Conservation (phyloP, 805 yeast genomes). For the Kockiozyma suomiensis region DNA sequence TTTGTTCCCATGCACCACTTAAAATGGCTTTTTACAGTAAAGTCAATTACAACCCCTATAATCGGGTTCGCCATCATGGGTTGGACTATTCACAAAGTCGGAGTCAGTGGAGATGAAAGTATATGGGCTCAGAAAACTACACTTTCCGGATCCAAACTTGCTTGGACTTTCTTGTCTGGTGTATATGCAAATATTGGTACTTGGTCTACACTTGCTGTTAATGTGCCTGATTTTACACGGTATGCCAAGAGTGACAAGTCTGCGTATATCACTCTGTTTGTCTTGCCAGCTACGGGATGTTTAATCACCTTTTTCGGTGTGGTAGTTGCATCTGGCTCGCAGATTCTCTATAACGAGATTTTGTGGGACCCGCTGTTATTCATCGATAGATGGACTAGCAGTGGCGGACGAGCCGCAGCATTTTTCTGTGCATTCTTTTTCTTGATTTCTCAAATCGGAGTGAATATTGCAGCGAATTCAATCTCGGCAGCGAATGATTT, state of each 20-base stretch:
- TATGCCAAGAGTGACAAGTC: conserved; percentile 47
- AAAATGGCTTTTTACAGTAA: conserved; percentile 80
- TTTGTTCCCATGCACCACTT: conserved; percentile 81
- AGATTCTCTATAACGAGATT: conserved; percentile 23
- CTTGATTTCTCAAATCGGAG: conserved; percentile 70
- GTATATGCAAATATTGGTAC: conserved; percentile 56
- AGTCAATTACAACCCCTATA: conserved; percentile 63
- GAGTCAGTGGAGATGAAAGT: conserved; percentile 62
- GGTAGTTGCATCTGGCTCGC: conserved; percentile 24
- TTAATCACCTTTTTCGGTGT: conserved; percentile 26
- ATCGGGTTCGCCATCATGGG: conserved; percentile 82
- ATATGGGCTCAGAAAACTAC: conserved; percentile 45
- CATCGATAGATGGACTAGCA: conserved; percentile 24
- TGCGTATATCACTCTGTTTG: conserved; percentile 11
- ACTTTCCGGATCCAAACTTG: conserved; percentile 61
- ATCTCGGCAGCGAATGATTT: conserved; percentile 47
- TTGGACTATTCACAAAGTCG: conserved; percentile 72
- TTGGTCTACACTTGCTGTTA: conserved; percentile 47
- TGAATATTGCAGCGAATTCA: conserved; percentile 60
- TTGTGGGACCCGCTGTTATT: conserved; percentile 29
- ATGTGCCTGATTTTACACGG: conserved; percentile 54
- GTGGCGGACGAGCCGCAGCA: conserved; percentile 20
- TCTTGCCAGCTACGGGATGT: conserved; percentile 17
- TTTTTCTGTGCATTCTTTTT: conserved; percentile 44
- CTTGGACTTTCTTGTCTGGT: conserved; percentile 62